A percentile compares a stretch with the other conserved stretches of the same genome.
Conservation (phyloP, 352 stramenopile genomes). For the Aphanomyces cochlioides region DNA sequence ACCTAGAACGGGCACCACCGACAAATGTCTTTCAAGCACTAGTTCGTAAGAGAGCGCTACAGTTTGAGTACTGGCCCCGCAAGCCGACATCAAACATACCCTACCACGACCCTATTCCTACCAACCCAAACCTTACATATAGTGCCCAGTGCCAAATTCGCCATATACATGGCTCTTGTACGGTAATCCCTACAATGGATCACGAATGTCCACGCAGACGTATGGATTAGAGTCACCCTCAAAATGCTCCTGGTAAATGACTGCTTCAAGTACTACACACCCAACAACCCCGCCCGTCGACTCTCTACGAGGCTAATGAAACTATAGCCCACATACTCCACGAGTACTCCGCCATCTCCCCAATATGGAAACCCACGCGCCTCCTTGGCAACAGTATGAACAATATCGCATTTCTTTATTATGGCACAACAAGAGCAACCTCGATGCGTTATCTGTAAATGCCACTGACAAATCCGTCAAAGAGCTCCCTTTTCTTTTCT, state of each 20-base stretch:
- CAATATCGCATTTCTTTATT: background rate
- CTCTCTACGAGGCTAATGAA: background rate
- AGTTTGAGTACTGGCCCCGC: constrained; percentile 11
- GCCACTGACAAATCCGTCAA: background rate
- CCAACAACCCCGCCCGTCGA: background rate
- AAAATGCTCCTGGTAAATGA: background rate
- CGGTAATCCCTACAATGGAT: background rate
- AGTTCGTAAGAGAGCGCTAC: background rate
- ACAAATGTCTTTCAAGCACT: background rate
- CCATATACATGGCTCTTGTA: background rate
- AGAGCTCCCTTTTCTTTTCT: background rate
- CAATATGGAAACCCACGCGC: background rate
- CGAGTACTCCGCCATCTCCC: background rate
- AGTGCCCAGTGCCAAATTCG: background rate
- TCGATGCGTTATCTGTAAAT: background rate
- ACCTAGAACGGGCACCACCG: background rate
- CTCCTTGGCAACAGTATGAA: background rate
- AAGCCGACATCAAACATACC: background rate
- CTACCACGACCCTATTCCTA: background rate
- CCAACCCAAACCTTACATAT: background rate
- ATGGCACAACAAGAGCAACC: background rate
- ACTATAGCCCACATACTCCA: background rate
- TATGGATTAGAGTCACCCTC: constrained; percentile 7
- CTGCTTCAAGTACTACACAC: background rate
- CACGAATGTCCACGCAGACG: constrained; percentile 18